phyloP scores from a whole-genome alignment of 176 grass and related monocot genomes.

The Triticum dicoccoides region DNA sequence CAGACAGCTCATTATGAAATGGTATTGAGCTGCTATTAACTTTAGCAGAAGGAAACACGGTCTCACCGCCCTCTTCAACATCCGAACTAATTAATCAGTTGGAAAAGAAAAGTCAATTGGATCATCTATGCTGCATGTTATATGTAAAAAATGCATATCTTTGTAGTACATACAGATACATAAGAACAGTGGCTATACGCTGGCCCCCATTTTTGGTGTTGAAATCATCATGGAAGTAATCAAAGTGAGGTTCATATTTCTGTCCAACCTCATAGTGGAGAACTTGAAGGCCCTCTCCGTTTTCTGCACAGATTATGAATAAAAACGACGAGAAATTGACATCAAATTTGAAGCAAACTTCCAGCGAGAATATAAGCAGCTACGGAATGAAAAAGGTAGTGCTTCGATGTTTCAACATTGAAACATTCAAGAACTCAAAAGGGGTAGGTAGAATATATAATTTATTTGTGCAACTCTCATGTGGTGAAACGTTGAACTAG shows the following conservation, averaged over 20 bases:
- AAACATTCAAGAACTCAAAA: neutral
- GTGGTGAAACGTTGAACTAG: neutral
- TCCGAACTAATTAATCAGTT: constrained; percentile 70
- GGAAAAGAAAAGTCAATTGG: constrained; percentile 25
- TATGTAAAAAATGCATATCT: neutral
- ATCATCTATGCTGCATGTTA: neutral
- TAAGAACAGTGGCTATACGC: constrained; percentile 93
- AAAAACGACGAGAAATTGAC: neutral
- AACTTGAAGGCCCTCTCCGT: constrained; percentile 96
- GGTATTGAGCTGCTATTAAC: constrained; percentile 80
- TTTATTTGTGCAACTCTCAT: neutral
- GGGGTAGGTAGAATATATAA: neutral
- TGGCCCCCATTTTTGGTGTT: constrained; percentile 93
- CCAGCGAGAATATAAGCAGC: neutral
- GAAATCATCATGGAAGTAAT: constrained; percentile 91
- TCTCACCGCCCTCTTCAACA: constrained; percentile 98
- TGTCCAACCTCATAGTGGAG: constrained; percentile 99
- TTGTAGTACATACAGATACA: constrained; percentile 87
- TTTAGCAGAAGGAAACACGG: constrained; percentile 69
- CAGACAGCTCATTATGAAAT: constrained; percentile 76
- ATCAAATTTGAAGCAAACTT: constrained; percentile 18
- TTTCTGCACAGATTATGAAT: constrained; percentile 48
- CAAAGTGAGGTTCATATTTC: constrained; percentile 92
- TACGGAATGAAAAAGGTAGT: neutral
- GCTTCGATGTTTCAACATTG: neutral